phyloP scores from a whole-genome alignment of 805 yeast species.

The Metschnikowia bowlesiae region DNA sequence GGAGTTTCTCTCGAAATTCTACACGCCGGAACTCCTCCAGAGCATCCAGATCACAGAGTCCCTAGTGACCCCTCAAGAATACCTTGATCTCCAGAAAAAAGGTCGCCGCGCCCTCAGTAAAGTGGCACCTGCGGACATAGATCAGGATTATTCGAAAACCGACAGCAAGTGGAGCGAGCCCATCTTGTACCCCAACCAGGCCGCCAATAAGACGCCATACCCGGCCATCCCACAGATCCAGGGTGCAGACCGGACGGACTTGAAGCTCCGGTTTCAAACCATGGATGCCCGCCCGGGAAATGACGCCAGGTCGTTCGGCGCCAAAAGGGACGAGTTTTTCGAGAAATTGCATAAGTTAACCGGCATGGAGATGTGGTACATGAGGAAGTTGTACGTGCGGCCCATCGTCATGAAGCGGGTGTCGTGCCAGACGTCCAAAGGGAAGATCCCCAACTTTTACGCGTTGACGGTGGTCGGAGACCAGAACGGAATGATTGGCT shows the following conservation, averaged over 20 bases:
- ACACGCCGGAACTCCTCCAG: slow-evolving; percentile 75
- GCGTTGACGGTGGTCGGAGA: slow-evolving; percentile 90
- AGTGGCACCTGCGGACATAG: slow-evolving; percentile 62
- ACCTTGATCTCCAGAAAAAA: slow-evolving; percentile 34
- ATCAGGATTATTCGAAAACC: slow-evolving; percentile 63
- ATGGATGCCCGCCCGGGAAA: slow-evolving; percentile 2
- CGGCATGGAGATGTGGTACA: slow-evolving; percentile 60
- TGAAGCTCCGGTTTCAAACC: slow-evolving; percentile 31
- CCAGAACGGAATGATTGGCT: slow-evolving; percentile 86
- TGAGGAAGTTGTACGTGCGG: slow-evolving; percentile 56
- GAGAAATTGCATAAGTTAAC: slow-evolving; percentile 57
- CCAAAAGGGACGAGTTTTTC: slow-evolving; percentile 33
- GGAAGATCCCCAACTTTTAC: slow-evolving; percentile 79
- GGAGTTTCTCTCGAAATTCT: slow-evolving; percentile 63
- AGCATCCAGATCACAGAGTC: slow-evolving; percentile 80
- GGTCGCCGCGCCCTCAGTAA: slow-evolving; percentile 33
- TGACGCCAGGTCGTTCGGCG: slow-evolving; percentile 3
- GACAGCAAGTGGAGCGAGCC: slow-evolving; percentile 77
- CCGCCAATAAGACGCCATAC: slow-evolving; percentile 48
- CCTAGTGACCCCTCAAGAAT: slow-evolving; percentile 61
- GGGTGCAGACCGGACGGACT: slow-evolving; percentile 47
- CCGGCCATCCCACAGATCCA: slow-evolving; percentile 54
- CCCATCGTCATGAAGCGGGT: slow-evolving; percentile 75
- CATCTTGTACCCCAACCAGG: slow-evolving; percentile 47
- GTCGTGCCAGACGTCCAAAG: slow-evolving; percentile 87